Evolutionary conservation across 2,329 filamentous ascomycete genomes (phyloP), one percentile per base, ranked within the genome.

Genomic region (Alternaria triticina): DNA sequence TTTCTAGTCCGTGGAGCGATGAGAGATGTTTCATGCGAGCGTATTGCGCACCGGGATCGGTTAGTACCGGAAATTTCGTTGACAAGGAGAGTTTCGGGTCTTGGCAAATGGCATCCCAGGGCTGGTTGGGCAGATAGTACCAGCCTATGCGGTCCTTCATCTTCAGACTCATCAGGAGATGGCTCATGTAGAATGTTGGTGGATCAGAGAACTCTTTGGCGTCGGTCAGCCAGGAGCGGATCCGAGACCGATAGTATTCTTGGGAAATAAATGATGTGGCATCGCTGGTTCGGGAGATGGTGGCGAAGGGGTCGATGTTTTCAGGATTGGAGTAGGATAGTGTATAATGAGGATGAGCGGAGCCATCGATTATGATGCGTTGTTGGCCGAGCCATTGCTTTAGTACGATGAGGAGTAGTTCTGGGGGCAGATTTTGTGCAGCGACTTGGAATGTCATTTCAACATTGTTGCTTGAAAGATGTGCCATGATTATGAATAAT

Each of bases 1-100:
- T 70, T 12, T 70, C 65, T 4, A 73, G 58, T 22, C 69, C 68
- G 30, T 65, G 64, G 17, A 25, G 13, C 2, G 20, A 8, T 1
- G 40, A 3, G 0, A 47, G 17, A 22, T 36, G 27, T 6, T 9
- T 20, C n/a, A 46, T 13, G 1, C 27, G 20, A 12, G 15, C 25
- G 43, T 56, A 22, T 30, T 28, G 40, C 10, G 7, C n/a, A 15
- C 4, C 17, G 15, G 0, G 30, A 1, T 22, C 20, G 8, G 5
- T 52, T 0, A 36, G 6, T 1, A 57, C 23, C 1, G 43, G 57
- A 13, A 17, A 40, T 1, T n/a, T 40, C 1, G 30, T 36, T 4
- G 28, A 6, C 5, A 52, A 13, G 13, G 28, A 23, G 13, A 52
- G 28, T 6, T 25, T 25, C 1, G 13, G 30, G 13, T 52, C 49